Evolutionary conservation across 2,329 filamentous ascomycete species (phyloP).

Genomic region (Aspergillus glaucus): DNA sequence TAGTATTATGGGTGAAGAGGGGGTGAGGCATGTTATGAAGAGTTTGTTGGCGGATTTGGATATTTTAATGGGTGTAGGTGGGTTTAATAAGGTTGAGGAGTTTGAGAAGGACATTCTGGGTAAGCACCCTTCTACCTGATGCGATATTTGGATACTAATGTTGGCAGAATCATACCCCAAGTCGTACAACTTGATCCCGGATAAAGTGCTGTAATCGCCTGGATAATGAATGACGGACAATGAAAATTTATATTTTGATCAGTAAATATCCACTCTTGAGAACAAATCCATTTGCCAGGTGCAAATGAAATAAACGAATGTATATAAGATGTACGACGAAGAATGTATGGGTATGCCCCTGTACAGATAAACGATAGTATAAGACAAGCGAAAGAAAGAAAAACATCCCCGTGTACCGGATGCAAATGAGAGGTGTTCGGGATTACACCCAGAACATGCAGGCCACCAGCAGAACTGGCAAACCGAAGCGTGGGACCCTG

Average conservation of each 20-base stretch:
- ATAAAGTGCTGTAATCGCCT: conserved; percentile 19
- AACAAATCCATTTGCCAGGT: neutral
- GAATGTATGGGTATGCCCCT: conserved; percentile 1
- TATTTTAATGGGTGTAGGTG: conserved; percentile 55
- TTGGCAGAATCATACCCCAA: conserved; percentile 38
- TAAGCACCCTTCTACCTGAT: conserved; percentile 9
- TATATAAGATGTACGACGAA: conserved; percentile 1
- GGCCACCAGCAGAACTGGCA: conserved; percentile 11
- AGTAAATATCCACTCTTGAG: neutral
- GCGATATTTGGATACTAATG: neutral
- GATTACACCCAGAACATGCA: conserved; percentile 9
- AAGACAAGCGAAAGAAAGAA: neutral
- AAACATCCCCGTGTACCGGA: neutral
- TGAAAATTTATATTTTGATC: neutral
- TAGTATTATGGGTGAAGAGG: conserved; percentile 54
- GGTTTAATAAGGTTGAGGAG: conserved; percentile 48
- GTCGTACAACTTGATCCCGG: conserved; percentile 33
- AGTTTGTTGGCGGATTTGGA: conserved; percentile 57
- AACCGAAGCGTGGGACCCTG: conserved; percentile 7
- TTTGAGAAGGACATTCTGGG: conserved; percentile 41
- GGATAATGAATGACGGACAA: no score
- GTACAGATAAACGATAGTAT: neutral
- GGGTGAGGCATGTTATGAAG: conserved; percentile 58
- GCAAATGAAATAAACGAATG: conserved; percentile 3
- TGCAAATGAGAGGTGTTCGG: neutral